Evolutionary conservation across 2,329 filamentous ascomycete species (phyloP).

Genomic region (Alternaria arborescens): DNA sequence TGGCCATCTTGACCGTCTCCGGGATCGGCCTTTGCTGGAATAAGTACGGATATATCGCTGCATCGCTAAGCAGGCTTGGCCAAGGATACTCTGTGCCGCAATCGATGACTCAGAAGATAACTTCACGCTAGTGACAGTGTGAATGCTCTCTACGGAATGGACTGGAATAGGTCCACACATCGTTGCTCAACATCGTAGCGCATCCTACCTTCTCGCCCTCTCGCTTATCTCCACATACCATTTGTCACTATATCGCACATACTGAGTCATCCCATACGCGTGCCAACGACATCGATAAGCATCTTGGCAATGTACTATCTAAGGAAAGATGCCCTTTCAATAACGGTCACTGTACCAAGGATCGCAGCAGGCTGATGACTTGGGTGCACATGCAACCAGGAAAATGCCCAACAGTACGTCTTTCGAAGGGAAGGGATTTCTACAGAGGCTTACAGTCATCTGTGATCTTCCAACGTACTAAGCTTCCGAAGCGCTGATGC

Average conservation of each 20-base stretch:
- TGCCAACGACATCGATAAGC: not conserved
- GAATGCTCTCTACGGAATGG: not conserved
- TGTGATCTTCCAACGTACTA: not conserved
- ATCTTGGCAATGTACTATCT: not conserved
- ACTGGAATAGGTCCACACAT: not conserved
- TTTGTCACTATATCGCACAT: not conserved
- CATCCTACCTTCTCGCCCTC: not conserved
- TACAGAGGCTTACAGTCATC: not conserved
- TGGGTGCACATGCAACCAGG: not conserved
- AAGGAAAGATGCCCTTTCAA: slow-evolving; percentile 1
- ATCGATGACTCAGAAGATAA: not conserved
- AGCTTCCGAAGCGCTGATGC: not conserved
- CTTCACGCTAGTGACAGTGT: not conserved
- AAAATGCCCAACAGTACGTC: not conserved
- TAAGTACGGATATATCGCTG: not conserved
- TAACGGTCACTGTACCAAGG: not conserved
- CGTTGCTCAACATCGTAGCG: not conserved
- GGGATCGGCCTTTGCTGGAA: not conserved
- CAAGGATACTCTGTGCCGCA: not conserved
- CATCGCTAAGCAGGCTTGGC: not conserved
- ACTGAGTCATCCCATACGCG: not conserved
- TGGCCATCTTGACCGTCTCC: not conserved
- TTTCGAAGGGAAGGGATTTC: not conserved
- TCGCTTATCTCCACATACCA: not conserved
- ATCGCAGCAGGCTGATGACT: not conserved